These are phyloP conservation scores for Glycyrrhiza uralensis DNA, from an alignment of 306 rosid species.

Conservation along the genomic window DNA sequence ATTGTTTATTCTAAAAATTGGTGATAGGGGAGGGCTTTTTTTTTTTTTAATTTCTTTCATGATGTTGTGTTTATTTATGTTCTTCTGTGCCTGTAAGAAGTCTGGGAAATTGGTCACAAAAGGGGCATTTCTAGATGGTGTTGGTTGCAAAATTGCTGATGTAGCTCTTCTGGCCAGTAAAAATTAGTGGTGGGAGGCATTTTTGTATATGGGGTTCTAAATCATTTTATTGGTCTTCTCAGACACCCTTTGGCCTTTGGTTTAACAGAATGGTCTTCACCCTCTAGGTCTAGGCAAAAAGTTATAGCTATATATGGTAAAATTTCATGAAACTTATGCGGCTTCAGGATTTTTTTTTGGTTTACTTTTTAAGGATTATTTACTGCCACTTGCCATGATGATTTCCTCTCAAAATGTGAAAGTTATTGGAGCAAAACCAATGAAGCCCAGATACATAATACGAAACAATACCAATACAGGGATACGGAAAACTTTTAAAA, in stretches of 20 bases:
- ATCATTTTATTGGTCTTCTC: slow-evolving; percentile 4
- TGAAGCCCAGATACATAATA: neutral
- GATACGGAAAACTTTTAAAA: neutral
- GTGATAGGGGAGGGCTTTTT: neutral
- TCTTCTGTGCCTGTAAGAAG: neutral
- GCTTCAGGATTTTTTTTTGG: neutral
- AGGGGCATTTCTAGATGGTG: neutral
- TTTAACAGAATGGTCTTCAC: slow-evolving; percentile 7
- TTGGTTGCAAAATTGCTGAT: slow-evolving; percentile 1
- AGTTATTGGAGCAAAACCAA: too few relatives aligned
- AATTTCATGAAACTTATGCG: neutral
- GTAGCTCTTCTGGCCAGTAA: neutral
- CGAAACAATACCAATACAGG: neutral
- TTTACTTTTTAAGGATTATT: neutral
- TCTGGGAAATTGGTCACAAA: neutral
- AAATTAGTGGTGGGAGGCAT: slow-evolving; percentile 6
- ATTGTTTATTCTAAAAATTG: neutral
- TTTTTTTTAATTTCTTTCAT: neutral
- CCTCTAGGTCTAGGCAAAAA: neutral
- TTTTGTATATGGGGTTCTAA: neutral
- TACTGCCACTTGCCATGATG: neutral
- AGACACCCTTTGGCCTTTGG: slow-evolving; percentile 13
- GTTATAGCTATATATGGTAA: neutral
- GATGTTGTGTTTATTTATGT: slow-evolving; percentile 1
- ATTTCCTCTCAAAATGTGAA: neutral